A percentile compares a stretch with the other conserved stretches of the same genome.
Evolutionary conservation across 139 green algal species (phyloP).

Genomic region (Pedinophyceae sp.): DNA sequence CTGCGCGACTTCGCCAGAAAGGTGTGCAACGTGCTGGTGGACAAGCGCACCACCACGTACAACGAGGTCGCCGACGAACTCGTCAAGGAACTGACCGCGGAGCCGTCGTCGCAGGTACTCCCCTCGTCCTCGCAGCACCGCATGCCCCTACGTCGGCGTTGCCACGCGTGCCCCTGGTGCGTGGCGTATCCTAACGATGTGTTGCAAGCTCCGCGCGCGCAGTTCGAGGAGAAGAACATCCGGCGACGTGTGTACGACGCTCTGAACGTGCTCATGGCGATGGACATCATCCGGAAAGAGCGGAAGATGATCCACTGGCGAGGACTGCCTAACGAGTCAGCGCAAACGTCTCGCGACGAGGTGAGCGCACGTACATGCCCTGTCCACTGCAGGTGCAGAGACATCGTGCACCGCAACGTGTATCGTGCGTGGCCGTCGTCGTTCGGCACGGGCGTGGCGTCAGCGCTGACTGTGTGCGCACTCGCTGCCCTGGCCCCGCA

Average conservation of each 20-base stretch:
- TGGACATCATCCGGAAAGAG: constrained; percentile 26
- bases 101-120: constrained; percentile 17
- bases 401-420: no score
- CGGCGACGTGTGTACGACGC: constrained; percentile 90
- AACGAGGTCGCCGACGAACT: constrained; percentile 93
- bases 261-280: constrained; percentile 92
- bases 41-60: constrained; percentile 72
- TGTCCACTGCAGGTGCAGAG: background rate
- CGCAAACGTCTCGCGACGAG: background rate
- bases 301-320: background rate
- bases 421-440: background rate
- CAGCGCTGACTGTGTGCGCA: background rate
- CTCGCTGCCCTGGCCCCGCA: background rate
- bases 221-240: constrained; percentile 85
- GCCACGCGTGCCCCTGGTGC: no score
- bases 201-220: constrained; percentile 10
- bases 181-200: background rate
- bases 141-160: no score
- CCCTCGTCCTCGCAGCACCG: no score
- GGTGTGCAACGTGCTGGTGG: constrained; percentile 83
- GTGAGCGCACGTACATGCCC: background rate
- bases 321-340: background rate
- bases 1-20: constrained; percentile 58
- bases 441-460: background rate
- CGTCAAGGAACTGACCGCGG: constrained; percentile 37